These are phyloP conservation scores for Gracilaria gracilis DNA, from an alignment of 23 red algal genomes.

Conservation along the genomic window DNA sequence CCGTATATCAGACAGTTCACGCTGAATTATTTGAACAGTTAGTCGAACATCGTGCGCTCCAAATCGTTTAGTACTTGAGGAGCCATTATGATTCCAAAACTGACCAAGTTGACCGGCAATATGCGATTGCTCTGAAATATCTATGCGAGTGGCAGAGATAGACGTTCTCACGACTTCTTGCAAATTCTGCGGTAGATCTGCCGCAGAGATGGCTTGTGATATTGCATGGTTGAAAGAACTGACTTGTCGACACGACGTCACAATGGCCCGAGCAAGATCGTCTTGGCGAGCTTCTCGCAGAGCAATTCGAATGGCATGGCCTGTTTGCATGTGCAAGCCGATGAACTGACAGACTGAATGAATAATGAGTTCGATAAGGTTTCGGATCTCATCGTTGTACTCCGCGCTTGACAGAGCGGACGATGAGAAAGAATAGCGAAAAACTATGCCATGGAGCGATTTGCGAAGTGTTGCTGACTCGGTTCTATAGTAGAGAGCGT, in stretches of 20 bases:
- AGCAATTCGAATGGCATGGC: slow-evolving; percentile 48
- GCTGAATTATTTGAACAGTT: slow-evolving; percentile 58
- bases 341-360: slow-evolving; percentile 53
- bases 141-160: background rate
- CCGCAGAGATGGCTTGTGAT: slow-evolving; percentile 3
- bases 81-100: slow-evolving; percentile 53
- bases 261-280: slow-evolving; percentile 55
- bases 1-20: slow-evolving; percentile 20
- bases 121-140: slow-evolving; percentile 20
- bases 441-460: slow-evolving; percentile 17
- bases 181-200: slow-evolving; percentile 10
- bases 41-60: slow-evolving; percentile 38
- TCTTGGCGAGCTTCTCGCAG: slow-evolving; percentile 12
- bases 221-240: slow-evolving; percentile 53
- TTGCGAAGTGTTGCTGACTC: slow-evolving; percentile 21
- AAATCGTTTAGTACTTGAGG: slow-evolving; percentile 6
- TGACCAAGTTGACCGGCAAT: slow-evolving; percentile 50
- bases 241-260: slow-evolving; percentile 60
- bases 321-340: slow-evolving; percentile 64
- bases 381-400: slow-evolving; percentile 3
- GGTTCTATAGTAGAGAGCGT: slow-evolving; percentile 39
- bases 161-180: slow-evolving; percentile 45
- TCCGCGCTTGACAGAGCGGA: slow-evolving; percentile 21
- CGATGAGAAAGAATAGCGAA: slow-evolving; percentile 12
- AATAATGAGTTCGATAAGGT: slow-evolving; percentile 19